phyloP scores from a whole-genome alignment of 768 basidiomycete genomes.

The Amanita exitialis region DNA sequence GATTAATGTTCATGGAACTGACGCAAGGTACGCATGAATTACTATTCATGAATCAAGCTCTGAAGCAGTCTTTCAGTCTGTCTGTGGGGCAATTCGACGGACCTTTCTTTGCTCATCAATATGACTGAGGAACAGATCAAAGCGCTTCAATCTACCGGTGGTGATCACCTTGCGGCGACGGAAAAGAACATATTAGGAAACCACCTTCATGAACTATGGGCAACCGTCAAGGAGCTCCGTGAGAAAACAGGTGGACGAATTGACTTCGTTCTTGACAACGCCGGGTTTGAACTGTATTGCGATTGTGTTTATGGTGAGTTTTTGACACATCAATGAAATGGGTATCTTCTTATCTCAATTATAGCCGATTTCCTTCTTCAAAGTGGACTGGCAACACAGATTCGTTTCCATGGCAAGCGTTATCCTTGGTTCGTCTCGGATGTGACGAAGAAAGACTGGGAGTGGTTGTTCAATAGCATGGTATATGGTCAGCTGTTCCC shows the following conservation, averaged over 20 bases:
- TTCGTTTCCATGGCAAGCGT: conserved; percentile 94
- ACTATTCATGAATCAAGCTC: not conserved
- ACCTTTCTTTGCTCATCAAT: conserved; percentile 89
- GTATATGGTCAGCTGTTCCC: conserved; percentile 91
- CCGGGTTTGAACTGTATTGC: conserved; percentile 83
- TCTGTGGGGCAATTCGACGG: conserved; percentile 96
- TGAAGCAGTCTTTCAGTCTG: conserved; percentile 47
- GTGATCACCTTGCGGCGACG: conserved; percentile 89
- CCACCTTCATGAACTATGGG: conserved; percentile 63
- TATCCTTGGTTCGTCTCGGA: conserved; percentile 95
- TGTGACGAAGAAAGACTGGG: conserved; percentile 88
- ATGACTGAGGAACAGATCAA: conserved; percentile 99
- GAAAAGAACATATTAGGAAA: conserved; percentile 96
- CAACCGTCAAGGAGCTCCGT: conserved; percentile 57
- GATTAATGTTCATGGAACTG: conserved; percentile 84
- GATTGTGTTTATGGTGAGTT: conserved; percentile 74
- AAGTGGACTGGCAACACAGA: conserved; percentile 71
- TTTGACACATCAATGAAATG: not conserved
- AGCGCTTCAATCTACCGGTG: conserved; percentile 90
- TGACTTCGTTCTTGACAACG: conserved; percentile 80
- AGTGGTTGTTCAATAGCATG: conserved; percentile 84
- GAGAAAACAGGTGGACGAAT: conserved; percentile 65
- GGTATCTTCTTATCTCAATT: conserved; percentile 3
- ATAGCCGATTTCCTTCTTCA: conserved; percentile 90
- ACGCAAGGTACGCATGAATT: conserved; percentile 51